A percentile compares a stretch with the other conserved stretches of the same genome.
phyloP scores from a whole-genome alignment of 495 filamentous ascomycete species.

The Umbilicaria muhlenbergii region DNA sequence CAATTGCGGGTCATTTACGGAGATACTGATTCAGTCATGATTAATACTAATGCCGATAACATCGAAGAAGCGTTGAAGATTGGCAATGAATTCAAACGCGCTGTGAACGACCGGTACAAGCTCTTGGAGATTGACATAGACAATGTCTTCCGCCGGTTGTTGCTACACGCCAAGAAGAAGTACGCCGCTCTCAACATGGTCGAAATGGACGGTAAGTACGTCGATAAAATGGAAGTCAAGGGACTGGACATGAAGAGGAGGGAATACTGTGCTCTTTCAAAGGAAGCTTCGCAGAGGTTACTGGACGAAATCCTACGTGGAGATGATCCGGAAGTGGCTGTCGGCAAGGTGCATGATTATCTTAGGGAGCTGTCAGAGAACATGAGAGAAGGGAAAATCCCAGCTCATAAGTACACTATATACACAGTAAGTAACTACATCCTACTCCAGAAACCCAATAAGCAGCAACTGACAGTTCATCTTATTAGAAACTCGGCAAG shows the following conservation, averaged over 20 bases:
- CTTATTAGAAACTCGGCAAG: constrained; percentile 68
- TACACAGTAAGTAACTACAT: constrained; percentile 44
- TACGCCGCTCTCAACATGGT: constrained; percentile 94
- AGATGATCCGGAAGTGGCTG: constrained; percentile 76
- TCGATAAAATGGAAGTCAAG: constrained; percentile 95
- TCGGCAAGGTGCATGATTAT: constrained; percentile 84
- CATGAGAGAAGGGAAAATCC: constrained; percentile 65
- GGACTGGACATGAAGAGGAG: constrained; percentile 93
- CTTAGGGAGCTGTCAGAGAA: constrained; percentile 64
- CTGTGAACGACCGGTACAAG: constrained; percentile 79
- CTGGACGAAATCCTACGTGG: constrained; percentile 87
- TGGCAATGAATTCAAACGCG: constrained; percentile 62
- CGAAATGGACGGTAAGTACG: constrained; percentile 72
- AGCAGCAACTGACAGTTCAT: neutral
- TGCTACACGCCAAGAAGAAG: constrained; percentile 98
- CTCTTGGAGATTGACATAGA: constrained; percentile 95
- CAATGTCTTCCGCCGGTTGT: constrained; percentile 84
- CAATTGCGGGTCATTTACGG: constrained; percentile 90
- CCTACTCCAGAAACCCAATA: neutral
- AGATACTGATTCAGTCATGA: constrained; percentile 99
- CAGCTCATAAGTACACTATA: constrained; percentile 80
- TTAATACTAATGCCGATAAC: constrained; percentile 92
- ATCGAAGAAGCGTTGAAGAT: constrained; percentile 82
- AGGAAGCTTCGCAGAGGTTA: constrained; percentile 72
- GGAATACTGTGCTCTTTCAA: constrained; percentile 88